Evolutionary conservation across 2,329 filamentous ascomycete genomes (phyloP).

Genomic region (Cordyceps tenuipes): DNA sequence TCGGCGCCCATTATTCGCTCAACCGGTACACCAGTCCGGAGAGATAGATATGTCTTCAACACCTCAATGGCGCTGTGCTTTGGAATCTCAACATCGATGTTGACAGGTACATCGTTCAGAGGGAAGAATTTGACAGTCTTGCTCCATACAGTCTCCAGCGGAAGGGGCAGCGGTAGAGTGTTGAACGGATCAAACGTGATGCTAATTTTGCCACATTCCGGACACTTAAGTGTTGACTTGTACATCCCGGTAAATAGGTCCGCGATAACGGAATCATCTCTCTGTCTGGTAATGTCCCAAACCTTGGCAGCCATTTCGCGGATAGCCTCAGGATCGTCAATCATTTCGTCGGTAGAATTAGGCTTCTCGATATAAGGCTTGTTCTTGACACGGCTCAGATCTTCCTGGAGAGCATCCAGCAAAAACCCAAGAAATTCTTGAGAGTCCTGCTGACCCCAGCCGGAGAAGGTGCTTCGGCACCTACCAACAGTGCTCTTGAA

Average conservation of each 20-base stretch:
- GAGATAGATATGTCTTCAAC: constrained; percentile 64
- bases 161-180: constrained; percentile 83
- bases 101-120: constrained; percentile 59
- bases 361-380: constrained; percentile 98
- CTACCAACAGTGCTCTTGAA: constrained; percentile 79
- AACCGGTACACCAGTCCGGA: constrained; percentile 54
- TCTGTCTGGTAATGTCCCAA: constrained; percentile 82
- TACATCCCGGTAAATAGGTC: constrained; percentile 97
- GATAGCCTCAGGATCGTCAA: constrained; percentile 72
- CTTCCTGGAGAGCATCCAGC: constrained; percentile 89
- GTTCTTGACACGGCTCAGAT: constrained; percentile 85
- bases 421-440: constrained; percentile 95
- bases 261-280: constrained; percentile 91
- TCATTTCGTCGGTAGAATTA: constrained; percentile 94
- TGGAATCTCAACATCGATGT: constrained; percentile 70
- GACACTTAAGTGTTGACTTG: constrained; percentile 93
- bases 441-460: constrained; percentile 93
- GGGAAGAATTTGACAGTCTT: constrained; percentile 71
- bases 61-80: constrained; percentile 62
- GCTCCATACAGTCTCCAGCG: constrained; percentile 74
- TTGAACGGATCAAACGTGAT: constrained; percentile 99
- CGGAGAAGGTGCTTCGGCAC: constrained; percentile 78
- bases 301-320: constrained; percentile 78
- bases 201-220: constrained; percentile 86
- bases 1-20: constrained; percentile 71